Evolutionary conservation across 2,329 filamentous ascomycete genomes (phyloP).

Genomic region (Ciborinia camelliae): DNA sequence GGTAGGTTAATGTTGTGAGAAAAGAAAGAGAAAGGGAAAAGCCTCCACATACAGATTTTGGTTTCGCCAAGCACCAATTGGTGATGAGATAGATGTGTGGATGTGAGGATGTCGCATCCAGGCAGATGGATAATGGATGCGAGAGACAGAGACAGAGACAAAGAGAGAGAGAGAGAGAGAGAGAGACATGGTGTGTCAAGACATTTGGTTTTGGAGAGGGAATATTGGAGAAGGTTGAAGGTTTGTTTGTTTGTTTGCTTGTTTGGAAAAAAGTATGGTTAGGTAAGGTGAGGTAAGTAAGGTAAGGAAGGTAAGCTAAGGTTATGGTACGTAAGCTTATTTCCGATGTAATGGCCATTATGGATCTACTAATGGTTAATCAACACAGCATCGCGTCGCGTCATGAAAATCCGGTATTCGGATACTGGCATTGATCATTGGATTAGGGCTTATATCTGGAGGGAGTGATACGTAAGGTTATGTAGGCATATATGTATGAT

Average conservation of each 20-base stretch:
- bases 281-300: background rate
- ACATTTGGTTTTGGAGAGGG: no score
- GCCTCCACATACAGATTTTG: background rate
- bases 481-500: no score
- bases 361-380: background rate
- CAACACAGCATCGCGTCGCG: background rate
- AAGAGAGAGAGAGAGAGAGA: background rate
- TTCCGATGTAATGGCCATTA: background rate
- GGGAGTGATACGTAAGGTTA: no score
- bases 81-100: background rate
- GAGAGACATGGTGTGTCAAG: background rate
- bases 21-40: no score
- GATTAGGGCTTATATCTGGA: background rate
- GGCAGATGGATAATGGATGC: no score
- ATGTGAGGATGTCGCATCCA: no score
- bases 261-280: no score
- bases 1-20: no score
- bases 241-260: background rate
- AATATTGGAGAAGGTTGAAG: background rate
- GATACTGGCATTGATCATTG: no score
- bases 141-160: no score
- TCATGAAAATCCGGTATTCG: background rate
- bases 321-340: slow-evolving; percentile 10
- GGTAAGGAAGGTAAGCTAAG: background rate
- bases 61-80: background rate